Evolutionary conservation across 2,329 filamentous ascomycete genomes (phyloP), one percentile per base, ranked within the genome.

Genomic region (Neopestalotiopsis rosae): DNA sequence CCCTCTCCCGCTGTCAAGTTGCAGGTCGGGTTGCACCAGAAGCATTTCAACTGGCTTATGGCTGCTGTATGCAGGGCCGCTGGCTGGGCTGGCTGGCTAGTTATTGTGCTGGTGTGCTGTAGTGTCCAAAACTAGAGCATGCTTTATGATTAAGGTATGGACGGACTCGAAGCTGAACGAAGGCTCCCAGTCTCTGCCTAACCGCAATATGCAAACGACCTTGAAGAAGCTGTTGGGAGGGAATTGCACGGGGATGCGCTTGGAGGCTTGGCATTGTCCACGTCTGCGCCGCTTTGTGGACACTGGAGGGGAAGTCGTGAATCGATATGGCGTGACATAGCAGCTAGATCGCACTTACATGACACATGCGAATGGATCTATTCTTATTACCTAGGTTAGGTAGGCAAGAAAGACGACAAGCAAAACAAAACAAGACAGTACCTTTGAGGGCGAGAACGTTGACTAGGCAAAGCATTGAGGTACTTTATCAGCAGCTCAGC

Each of bases 241-340:
- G 45, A 52, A 52, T 52, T 52, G 45, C 45, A 52, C 45, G 45
- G 45, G n/a, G 45, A 52, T 52, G 45, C 24, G 45, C 45, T 28
- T 52, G 45, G 45, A n/a, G 45, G 45, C 45, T 52, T 52, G 45
- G 45, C 45, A 52, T 52, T n/a, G 45, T 20, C 45, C 45, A 52
- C 17, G 45, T 52, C 9, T 17, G 45, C 45, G 45, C 45, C 45
- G 45, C 17, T 52, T 52, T 52, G 45, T 52, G 45, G 45, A 20
- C 45, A 52, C 45, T 52, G 45, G n/a, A 20, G 45, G 45, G 45
- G n/a, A 52, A 52, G 45, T 52, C 45, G 45, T 52, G 45, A 52
- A 52, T 52, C 45, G 45, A 17, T n/a, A 52, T 52, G 45, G 45
- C 45, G 45, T 52, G 45, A 52, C 17, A 52, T 52, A 52, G 5